These are phyloP conservation scores for Phlebiopsis gigantea DNA, from an alignment of 768 basidiomycete species.

Conservation along the genomic window DNA sequence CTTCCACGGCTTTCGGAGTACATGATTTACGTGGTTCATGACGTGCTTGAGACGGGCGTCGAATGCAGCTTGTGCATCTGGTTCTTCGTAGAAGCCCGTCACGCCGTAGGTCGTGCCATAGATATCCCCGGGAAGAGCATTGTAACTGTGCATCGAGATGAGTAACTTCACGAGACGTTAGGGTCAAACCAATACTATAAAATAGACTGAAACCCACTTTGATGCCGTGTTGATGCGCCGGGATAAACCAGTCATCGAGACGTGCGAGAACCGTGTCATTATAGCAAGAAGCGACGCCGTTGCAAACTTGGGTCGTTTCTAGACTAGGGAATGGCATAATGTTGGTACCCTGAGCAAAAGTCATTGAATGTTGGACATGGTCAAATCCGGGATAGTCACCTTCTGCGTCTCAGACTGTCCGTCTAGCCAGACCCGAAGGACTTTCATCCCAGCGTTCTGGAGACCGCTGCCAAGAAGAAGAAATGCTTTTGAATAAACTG, in stretches of 20 bases:
- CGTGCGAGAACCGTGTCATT: too few species aligned
- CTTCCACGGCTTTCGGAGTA: constrained; percentile 33
- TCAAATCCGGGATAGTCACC: constrained; percentile 30
- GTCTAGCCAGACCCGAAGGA: constrained; percentile 22
- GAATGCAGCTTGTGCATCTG: constrained; percentile 24
- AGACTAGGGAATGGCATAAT: too few species aligned
- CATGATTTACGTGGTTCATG: constrained; percentile 32
- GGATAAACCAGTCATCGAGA: too few species aligned
- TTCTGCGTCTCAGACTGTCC: constrained; percentile 19
- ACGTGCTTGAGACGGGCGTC: constrained; percentile 33
- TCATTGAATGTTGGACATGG: too few species aligned
- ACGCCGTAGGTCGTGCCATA: constrained; percentile 27
- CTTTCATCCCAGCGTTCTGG: constrained; percentile 20
- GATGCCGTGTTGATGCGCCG: constrained; percentile 28
- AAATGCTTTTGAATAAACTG: too few species aligned
- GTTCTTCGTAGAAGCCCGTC: constrained; percentile 29
- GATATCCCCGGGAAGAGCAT: constrained; percentile 29
- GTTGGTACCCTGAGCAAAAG: too few species aligned
- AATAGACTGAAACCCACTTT: constrained; percentile 12
- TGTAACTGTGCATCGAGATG: constrained; percentile 24
- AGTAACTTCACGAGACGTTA: constrained; percentile 8
- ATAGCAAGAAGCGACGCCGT: too few species aligned
- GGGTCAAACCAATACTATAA: not conserved
- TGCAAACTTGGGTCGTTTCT: too few species aligned
- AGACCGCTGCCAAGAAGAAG: constrained; percentile 14